Conservation (phyloP, 441 rosid species). For the Pelargonium citronellum region DNA sequence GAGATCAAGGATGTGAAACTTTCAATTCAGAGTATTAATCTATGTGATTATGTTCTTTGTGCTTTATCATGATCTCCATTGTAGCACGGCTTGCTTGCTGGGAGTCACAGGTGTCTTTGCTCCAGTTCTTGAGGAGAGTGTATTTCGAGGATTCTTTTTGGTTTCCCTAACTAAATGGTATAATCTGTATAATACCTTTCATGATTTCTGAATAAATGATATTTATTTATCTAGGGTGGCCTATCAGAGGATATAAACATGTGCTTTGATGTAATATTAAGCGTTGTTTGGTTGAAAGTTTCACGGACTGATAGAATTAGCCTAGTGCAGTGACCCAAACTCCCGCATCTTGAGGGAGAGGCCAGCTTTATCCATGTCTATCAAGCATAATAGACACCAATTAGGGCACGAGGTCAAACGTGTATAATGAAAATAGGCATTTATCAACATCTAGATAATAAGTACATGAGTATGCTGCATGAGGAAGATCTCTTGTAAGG, state of each 20-base stretch:
- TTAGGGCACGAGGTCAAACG: too few relatives aligned
- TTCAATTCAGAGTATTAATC: not conserved
- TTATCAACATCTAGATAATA: too few relatives aligned
- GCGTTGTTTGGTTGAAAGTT: too few relatives aligned
- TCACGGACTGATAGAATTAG: too few relatives aligned
- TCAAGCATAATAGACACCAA: too few relatives aligned
- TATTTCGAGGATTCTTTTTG: slow-evolving; percentile 93
- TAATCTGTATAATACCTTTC: slow-evolving; percentile 1
- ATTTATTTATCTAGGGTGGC: not conserved
- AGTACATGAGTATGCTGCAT: too few relatives aligned
- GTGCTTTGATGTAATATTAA: too few relatives aligned
- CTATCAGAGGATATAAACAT: not conserved
- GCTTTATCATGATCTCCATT: slow-evolving; percentile 12
- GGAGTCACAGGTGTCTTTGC: slow-evolving; percentile 83
- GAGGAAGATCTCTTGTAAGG: too few relatives aligned
- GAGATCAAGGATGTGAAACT: not conserved
- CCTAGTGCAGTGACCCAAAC: too few relatives aligned
- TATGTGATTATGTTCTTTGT: not conserved
- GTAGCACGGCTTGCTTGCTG: slow-evolving; percentile 79
- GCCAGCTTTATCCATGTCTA: too few relatives aligned
- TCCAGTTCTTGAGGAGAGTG: slow-evolving; percentile 83
- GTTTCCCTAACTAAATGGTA: slow-evolving; percentile 87
- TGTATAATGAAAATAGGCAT: too few relatives aligned
- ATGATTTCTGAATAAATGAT: slow-evolving; percentile 9
- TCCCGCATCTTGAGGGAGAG: too few relatives aligned